Evolutionary conservation across 768 basidiomycete genomes (phyloP).

Genomic region (Suillus subalutaceus): DNA sequence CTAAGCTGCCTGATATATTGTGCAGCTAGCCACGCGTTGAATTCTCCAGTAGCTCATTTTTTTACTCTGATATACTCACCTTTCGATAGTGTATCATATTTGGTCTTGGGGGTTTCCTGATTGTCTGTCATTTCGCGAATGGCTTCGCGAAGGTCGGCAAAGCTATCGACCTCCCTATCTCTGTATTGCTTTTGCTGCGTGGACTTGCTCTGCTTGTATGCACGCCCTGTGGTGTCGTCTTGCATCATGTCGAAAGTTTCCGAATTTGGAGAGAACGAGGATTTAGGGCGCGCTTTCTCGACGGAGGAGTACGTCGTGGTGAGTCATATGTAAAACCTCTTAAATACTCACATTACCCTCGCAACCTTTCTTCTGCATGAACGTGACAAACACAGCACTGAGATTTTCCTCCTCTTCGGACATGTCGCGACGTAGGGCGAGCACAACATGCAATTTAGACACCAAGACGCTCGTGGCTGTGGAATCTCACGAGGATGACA

Average conservation of each 20-base stretch:
- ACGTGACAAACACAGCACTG: slow-evolving; percentile 5
- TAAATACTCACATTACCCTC: neutral
- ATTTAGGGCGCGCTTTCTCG: neutral
- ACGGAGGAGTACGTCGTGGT: neutral
- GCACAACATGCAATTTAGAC: neutral
- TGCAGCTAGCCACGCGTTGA: neutral
- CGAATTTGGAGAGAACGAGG: neutral
- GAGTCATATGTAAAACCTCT: neutral
- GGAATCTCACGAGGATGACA: neutral
- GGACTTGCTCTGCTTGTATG: neutral
- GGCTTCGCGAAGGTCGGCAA: slow-evolving; percentile 3
- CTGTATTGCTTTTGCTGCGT: slow-evolving; percentile 7
- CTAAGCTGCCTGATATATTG: neutral
- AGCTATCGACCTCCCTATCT: neutral
- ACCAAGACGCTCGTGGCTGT: neutral
- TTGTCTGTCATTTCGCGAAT: neutral
- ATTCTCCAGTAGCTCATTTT: neutral
- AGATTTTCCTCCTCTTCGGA: neutral
- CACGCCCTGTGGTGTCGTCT: neutral
- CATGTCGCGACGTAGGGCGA: neutral
- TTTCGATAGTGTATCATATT: neutral
- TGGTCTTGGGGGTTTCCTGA: neutral
- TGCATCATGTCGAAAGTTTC: neutral
- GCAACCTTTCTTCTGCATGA: neutral
- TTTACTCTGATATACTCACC: neutral